A percentile compares a stretch with the other conserved stretches of the same genome.
Evolutionary conservation across 2,329 filamentous ascomycete species (phyloP).

Genomic region (Botrytis fragariae): DNA sequence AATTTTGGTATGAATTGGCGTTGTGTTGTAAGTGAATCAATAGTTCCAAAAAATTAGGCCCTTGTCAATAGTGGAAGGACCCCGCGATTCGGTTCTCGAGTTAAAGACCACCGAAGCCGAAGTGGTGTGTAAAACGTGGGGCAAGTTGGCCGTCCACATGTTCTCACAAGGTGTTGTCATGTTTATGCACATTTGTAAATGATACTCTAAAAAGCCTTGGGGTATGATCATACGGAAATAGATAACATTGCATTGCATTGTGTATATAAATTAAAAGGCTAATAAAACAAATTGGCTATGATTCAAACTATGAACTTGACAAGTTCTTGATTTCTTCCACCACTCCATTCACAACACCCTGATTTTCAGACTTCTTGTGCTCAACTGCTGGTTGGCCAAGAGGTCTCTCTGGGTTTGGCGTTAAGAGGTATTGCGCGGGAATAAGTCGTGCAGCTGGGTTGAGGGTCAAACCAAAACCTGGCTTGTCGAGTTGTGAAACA

Average conservation of each 20-base stretch:
- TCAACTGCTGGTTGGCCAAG: constrained; percentile 37
- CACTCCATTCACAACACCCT: constrained; percentile 40
- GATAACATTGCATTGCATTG: background rate
- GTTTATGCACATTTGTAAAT: background rate
- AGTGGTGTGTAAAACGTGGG: constrained; percentile 7
- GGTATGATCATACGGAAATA: background rate
- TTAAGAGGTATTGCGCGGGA: constrained; percentile 70
- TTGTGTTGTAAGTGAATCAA: background rate
- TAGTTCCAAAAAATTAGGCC: background rate
- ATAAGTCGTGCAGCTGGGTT: constrained; percentile 77
- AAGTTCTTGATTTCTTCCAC: constrained; percentile 31
- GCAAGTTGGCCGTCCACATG: constrained; percentile 6
- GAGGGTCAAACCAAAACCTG: constrained; percentile 84
- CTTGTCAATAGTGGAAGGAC: constrained; percentile 16
- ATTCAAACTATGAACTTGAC: constrained; percentile 24
- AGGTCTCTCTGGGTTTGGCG: constrained; percentile 56
- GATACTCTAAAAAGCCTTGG: background rate
- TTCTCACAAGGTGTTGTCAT: background rate
- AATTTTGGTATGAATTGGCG: background rate
- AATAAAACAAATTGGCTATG: constrained; percentile 15
- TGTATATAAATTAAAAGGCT: background rate
- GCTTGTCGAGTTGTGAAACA: constrained; percentile 77
- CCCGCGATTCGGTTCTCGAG: constrained; percentile 30
- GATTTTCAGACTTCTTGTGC: constrained; percentile 30
- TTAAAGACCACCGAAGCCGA: constrained; percentile 23